These are phyloP conservation scores for Antrodiella citrinella DNA, from an alignment of 768 basidiomycete species.

Conservation along the genomic window DNA sequence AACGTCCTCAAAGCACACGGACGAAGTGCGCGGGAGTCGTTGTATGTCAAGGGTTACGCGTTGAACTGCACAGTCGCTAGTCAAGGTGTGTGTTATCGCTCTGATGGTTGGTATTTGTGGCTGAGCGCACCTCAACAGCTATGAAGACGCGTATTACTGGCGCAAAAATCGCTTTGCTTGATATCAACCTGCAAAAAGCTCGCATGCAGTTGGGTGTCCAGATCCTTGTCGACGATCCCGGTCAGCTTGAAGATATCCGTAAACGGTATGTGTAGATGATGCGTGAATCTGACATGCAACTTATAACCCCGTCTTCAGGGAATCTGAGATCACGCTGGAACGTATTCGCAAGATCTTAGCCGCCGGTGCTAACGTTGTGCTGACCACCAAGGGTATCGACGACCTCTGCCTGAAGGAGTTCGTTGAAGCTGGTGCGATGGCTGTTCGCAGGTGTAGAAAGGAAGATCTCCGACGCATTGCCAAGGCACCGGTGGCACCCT, in stretches of 20 bases:
- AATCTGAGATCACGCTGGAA: slow-evolving; percentile 93
- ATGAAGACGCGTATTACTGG: slow-evolving; percentile 94
- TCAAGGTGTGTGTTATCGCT: slow-evolving; percentile 61
- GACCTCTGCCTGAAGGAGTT: slow-evolving; percentile 98
- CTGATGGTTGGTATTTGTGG: background rate
- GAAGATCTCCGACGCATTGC: slow-evolving; percentile 97
- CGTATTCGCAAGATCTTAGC: slow-evolving; percentile 93
- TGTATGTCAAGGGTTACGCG: slow-evolving; percentile 94
- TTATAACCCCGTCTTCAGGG: slow-evolving; percentile 39
- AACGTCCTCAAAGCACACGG: slow-evolving; percentile 98
- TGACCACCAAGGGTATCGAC: slow-evolving; percentile 98
- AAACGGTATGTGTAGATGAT: slow-evolving; percentile 51
- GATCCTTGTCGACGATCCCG: slow-evolving; percentile 93
- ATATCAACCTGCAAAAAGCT: slow-evolving; percentile 94
- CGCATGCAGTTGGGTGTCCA: slow-evolving; percentile 98
- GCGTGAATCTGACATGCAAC: no score
- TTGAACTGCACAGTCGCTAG: slow-evolving; percentile 97
- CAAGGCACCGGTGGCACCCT: slow-evolving; percentile 91
- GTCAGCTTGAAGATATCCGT: slow-evolving; percentile 93
- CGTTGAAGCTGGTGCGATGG: slow-evolving; percentile 98
- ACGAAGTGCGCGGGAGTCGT: slow-evolving; percentile 87
- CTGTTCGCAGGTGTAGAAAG: slow-evolving; percentile 93
- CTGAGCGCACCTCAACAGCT: slow-evolving; percentile 38
- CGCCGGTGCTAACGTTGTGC: slow-evolving; percentile 91
- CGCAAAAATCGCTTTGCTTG: slow-evolving; percentile 97